Evolutionary conservation across 805 yeast genomes (phyloP), one percentile per base, ranked within the genome.

Genomic region (Ogataea parapolymorpha): DNA sequence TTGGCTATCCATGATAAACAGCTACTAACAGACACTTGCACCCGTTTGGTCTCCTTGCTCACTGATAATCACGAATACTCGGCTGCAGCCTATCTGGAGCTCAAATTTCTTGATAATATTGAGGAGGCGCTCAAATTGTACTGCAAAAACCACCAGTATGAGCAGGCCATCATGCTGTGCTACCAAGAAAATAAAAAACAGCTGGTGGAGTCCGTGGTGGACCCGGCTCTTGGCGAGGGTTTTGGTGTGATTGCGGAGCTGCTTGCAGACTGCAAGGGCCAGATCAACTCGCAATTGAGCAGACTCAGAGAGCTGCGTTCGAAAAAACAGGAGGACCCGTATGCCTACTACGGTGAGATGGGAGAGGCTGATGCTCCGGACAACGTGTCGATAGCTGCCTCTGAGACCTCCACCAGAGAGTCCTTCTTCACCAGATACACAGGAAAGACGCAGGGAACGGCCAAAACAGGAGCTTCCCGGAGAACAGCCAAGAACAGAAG

Each of bases 381-480:
- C 62, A 86, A 90, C 59, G 93, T 93, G 8, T 90, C 98, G 0
- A 75, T 93, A 49, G 98, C 97, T 0, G 93, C 95, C 1, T 85
- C 96, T 0, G 97, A 89, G 61, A 81, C 95, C 0, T 87, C 97
- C 0, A 86, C 95, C 0, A 84, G 86, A 22, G 95, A 91, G 27
- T 89, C 98, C 0, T 87, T 90, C 62, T 86, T 88, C 67, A 93
- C 99, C 1, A 76, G 95, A 59, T 93, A 93, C 62, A 93, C 99
- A 0, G 99, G 98, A 49, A 90, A 91, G 64, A 90, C 98, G 1
- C 73, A 84, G 1, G 96, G 96, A 17, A 93, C 99, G 3, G 98
- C 98, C 4, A 85, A 85, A 58, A 93, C 99, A 0, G 97, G 98
- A 22, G 97, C 93, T 2, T 82, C 96, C 0, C 77, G 99, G 63